These are phyloP conservation scores for Musa troglodytarum DNA, from an alignment of 176 grass and related monocot genomes.

Conservation along the genomic window DNA sequence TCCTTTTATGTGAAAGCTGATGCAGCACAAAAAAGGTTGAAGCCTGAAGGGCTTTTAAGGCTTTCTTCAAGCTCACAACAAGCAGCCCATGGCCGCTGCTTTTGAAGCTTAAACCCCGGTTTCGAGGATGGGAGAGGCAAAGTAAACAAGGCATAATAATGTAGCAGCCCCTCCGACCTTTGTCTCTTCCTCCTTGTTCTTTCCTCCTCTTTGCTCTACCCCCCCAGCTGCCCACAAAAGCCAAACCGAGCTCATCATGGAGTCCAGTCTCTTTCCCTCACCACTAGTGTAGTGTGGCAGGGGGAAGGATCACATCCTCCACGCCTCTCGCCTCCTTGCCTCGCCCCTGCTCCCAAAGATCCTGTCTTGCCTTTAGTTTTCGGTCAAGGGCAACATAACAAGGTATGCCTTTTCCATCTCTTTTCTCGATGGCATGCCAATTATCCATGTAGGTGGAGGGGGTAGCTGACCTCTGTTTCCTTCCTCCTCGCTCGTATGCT, in stretches of 20 bases:
- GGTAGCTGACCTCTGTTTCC: neutral
- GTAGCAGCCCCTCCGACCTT: neutral
- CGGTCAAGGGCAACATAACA: neutral
- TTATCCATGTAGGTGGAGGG: neutral
- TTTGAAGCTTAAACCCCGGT: neutral
- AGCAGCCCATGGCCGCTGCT: neutral
- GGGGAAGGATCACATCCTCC: neutral
- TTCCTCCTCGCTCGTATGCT: neutral
- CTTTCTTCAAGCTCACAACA: too few relatives aligned
- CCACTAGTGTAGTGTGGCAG: neutral
- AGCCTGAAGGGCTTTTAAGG: too few relatives aligned
- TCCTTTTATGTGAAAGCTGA: too few relatives aligned
- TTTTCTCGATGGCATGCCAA: too few relatives aligned
- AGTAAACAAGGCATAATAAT: too few relatives aligned
- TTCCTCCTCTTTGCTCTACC: neutral
- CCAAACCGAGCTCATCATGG: neutral
- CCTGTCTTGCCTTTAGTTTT: too few relatives aligned
- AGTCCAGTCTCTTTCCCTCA: neutral
- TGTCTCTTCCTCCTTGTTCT: constrained; percentile 1
- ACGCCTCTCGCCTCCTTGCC: too few relatives aligned
- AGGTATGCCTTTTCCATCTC: neutral
- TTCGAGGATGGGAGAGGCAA: neutral
- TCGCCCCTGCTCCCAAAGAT: too few relatives aligned
- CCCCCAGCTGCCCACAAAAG: neutral
- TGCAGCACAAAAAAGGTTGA: too few relatives aligned